Evolutionary conservation across 768 basidiomycete species (phyloP).

Genomic region (Podaxis pistillaris): DNA sequence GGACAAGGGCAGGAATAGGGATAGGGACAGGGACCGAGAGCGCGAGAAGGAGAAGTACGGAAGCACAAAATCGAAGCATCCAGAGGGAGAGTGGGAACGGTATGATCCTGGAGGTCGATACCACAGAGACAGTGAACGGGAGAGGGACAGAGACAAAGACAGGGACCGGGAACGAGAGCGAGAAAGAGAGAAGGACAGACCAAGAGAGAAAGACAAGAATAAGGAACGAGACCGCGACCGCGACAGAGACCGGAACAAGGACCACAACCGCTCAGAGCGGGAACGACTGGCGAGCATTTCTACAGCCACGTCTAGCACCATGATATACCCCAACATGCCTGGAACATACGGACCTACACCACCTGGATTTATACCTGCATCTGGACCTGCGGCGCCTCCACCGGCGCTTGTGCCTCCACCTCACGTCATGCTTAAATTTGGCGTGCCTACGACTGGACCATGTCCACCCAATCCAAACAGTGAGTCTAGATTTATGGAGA

Average conservation of each 20-base stretch:
- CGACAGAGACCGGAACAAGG: constrained; percentile 17
- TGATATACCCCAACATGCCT: neutral
- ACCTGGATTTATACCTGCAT: neutral
- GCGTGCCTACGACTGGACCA: neutral
- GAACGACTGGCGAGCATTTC: neutral
- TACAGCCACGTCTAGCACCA: neutral
- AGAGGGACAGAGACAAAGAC: constrained; percentile 18
- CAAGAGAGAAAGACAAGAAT: constrained; percentile 14
- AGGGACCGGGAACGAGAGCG: constrained; percentile 11
- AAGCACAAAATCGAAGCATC: neutral
- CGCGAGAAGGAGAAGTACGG: constrained; percentile 7
- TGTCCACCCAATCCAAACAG: constrained; percentile 5
- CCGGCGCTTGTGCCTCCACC: neutral
- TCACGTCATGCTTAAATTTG: neutral
- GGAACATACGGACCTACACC: neutral
- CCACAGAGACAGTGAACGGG: constrained; percentile 10
- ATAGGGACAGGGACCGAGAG: constrained; percentile 11
- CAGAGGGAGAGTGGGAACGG: neutral
- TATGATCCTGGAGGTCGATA: constrained; percentile 17
- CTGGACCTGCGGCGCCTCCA: neutral
- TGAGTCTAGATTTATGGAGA: constrained; percentile 12
- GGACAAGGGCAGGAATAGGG: constrained; percentile 9
- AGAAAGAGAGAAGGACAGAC: constrained; percentile 15
- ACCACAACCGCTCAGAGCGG: constrained; percentile 14
- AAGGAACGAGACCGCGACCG: constrained; percentile 14